phyloP scores from a whole-genome alignment of 495 filamentous ascomycete genomes.

The Aspergillus affinis region DNA sequence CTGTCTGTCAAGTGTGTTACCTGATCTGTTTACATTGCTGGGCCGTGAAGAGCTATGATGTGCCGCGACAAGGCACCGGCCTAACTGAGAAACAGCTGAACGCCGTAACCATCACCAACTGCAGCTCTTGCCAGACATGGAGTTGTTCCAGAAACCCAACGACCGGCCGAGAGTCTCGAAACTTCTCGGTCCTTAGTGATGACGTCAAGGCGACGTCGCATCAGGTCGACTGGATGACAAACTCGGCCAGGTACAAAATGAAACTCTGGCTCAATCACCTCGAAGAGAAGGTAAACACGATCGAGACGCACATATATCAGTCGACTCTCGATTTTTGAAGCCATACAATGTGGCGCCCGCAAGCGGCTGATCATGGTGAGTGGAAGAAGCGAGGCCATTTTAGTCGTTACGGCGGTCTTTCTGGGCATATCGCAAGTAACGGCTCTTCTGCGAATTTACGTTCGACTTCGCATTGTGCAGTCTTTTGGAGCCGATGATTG shows the following conservation, averaged over 20 bases:
- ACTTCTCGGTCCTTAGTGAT: not conserved
- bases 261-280: not conserved
- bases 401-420: not conserved
- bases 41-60: not conserved
- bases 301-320: too few species aligned
- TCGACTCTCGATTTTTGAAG: too few species aligned
- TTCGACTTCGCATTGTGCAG: not conserved
- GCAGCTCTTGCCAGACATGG: not conserved
- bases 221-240: not conserved
- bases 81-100: not conserved
- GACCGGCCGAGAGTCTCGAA: not conserved
- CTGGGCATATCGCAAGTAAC: slow-evolving; percentile 1
- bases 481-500: slow-evolving; percentile 7
- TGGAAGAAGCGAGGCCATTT: slow-evolving; percentile 3
- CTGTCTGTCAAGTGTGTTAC: too few species aligned
- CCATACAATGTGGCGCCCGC: not conserved
- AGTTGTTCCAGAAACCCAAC: not conserved
- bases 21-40: not conserved
- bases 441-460: slow-evolving; percentile 2
- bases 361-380: not conserved
- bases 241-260: not conserved
- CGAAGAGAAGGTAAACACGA: not conserved
- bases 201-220: not conserved
- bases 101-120: too few species aligned
- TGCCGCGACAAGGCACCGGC: not conserved